phyloP scores from a whole-genome alignment of 768 basidiomycete genomes.

The Rhodocollybia butyracea region DNA sequence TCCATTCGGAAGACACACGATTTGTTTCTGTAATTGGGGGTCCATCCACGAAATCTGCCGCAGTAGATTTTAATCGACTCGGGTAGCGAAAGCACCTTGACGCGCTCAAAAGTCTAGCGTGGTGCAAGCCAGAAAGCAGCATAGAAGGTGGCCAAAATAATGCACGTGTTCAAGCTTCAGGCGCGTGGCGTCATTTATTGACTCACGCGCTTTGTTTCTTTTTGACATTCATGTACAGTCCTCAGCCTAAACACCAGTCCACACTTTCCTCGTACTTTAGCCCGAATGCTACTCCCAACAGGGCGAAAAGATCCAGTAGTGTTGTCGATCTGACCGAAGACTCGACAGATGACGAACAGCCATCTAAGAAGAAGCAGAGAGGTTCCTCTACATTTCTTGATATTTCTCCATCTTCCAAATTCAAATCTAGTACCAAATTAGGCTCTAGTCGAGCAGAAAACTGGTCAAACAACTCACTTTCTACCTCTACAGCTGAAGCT shows the following conservation, averaged over 20 bases:
- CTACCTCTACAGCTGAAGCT: conserved; percentile 16
- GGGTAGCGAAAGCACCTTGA: background rate
- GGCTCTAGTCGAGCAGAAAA: conserved; percentile 27
- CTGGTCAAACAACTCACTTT: conserved; percentile 43
- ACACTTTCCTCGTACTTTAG: conserved; percentile 5
- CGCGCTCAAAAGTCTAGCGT: background rate
- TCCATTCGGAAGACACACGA: conserved; percentile 37
- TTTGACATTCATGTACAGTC: background rate
- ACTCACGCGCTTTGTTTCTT: background rate
- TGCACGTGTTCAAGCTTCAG: background rate
- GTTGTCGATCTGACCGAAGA: conserved; percentile 14
- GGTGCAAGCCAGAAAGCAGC: background rate
- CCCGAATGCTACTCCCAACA: background rate
- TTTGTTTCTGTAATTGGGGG: conserved; percentile 59
- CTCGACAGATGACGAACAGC: conserved; percentile 15
- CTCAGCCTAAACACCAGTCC: background rate
- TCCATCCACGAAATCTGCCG: conserved; percentile 40
- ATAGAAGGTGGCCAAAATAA: background rate
- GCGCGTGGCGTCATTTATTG: background rate
- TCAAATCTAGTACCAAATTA: conserved; percentile 13
- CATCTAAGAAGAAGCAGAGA: conserved; percentile 27
- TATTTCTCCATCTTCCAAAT: conserved; percentile 2
- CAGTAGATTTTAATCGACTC: conserved; percentile 23
- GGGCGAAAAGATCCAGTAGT: conserved; percentile 10
- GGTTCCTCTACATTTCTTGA: conserved; percentile 1